Base-by-base conservation (phyloP, 2,329 filamentous ascomycete species). In the Neofusicoccum parvum region DNA sequence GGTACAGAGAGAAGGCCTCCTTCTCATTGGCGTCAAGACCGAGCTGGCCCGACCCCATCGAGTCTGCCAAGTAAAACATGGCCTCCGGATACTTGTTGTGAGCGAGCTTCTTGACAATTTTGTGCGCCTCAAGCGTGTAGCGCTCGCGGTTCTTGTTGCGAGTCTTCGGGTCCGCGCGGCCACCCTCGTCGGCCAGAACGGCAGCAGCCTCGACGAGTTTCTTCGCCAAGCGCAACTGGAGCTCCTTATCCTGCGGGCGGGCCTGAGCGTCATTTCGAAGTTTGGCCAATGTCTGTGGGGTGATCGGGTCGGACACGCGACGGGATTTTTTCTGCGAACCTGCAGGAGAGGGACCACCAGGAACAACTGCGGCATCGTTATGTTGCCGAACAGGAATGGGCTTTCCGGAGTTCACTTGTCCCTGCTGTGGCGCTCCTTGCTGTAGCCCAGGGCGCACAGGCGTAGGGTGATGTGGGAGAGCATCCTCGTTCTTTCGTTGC, bases 41-140 rank as follows among this genome's bases (percentile, higher is more conserved):
- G 23, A 98, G 86, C 9, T 87, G 80, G 4, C 94, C 94, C 69
- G 90, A 88, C 2, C 95, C 94, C 70, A 95, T 89, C 74, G 91
- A 92, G 76, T 98, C 95, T 20, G 94, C 95, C 62, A 97, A 80
- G 71, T 92, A 92, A 79, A 99, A 99, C 88, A 97, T 96, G 36
- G 94, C 94, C 9, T 96, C 93, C 0, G 88, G 80, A 72, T 94
- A 92, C 67, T 91, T 89, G 12, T 83, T 83, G 59, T 85, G 86
- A 7, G 89, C 88, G 10, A 98, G 84, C 76, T 96, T 97, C 82
- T 97, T 97, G 49, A 98, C 81, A 27, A 94, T 88, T 78, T 97
- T 98, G 75, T 95, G 88, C 0, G 92, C 92, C 74, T 98, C 95
- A 69, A 89, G 81, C 15, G 94, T 82, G 75, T 94, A 98, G 65